Evolutionary conservation across 768 basidiomycete genomes (phyloP).

Genomic region (Rhizopogon sp.): DNA sequence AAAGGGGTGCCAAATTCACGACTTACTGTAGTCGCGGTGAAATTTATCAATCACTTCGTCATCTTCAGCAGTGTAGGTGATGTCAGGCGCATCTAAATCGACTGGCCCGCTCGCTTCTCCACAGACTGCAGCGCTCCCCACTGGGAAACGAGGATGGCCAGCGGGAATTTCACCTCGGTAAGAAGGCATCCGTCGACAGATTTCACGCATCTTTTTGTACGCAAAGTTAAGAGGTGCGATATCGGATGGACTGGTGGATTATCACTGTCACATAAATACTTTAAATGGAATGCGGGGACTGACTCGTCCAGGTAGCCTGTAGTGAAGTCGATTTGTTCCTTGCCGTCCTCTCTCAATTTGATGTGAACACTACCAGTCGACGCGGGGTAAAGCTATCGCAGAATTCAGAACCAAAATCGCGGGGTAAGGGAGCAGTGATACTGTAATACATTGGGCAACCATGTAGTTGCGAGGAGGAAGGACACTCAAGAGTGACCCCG

Average conservation of each 20-base stretch:
- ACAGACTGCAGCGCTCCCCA: constrained; percentile 23
- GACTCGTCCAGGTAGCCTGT: constrained; percentile 45
- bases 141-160: constrained; percentile 11
- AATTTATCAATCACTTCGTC: constrained; percentile 31
- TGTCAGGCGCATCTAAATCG: constrained; percentile 22
- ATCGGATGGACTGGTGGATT: constrained; percentile 16
- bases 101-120: constrained; percentile 13
- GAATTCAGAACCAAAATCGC: neutral
- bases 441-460: constrained; percentile 22
- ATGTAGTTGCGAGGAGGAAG: constrained; percentile 14
- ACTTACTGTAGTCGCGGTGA: constrained; percentile 15
- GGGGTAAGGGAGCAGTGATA: constrained; percentile 8
- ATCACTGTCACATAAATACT: neutral
- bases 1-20: neutral
- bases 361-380: constrained; percentile 47
- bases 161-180: constrained; percentile 31
- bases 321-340: constrained; percentile 38
- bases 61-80: constrained; percentile 29
- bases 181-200: constrained; percentile 35
- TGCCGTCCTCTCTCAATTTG: constrained; percentile 32
- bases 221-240: constrained; percentile 20
- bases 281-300: constrained; percentile 5
- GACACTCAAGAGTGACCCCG: neutral
- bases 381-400: constrained; percentile 34
- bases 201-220: constrained; percentile 24